A percentile compares a stretch with the other conserved stretches of the same genome.
phyloP scores from a whole-genome alignment of 257 asterid genomes.

The Petrea volubilis region DNA sequence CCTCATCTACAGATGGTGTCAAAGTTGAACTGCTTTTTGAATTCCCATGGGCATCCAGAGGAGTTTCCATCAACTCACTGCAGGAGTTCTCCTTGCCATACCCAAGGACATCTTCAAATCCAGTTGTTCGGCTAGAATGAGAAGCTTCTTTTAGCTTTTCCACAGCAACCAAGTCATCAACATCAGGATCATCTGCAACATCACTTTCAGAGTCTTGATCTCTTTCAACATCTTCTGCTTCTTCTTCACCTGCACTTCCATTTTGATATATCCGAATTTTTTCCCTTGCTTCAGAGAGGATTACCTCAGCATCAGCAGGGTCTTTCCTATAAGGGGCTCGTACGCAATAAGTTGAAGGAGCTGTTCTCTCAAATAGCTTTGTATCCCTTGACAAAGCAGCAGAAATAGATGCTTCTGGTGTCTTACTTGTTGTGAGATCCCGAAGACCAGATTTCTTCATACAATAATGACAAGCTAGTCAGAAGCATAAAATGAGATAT shows the following conservation, averaged over 20 bases:
- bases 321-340: slow-evolving; percentile 82
- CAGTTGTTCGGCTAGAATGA: slow-evolving; percentile 30
- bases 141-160: slow-evolving; percentile 37
- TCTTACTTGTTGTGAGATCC: slow-evolving; percentile 90
- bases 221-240: slow-evolving; percentile 63
- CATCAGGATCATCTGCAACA: slow-evolving; percentile 68
- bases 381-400: slow-evolving; percentile 95
- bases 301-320: slow-evolving; percentile 62
- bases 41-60: slow-evolving; percentile 23
- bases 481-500: slow-evolving; percentile 23
- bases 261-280: slow-evolving; percentile 57
- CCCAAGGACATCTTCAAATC: no score
- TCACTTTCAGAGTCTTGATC: slow-evolving; percentile 84
- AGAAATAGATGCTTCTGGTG: slow-evolving; percentile 97
- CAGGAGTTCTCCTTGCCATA: no score
- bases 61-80: slow-evolving; percentile 35
- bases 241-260: slow-evolving; percentile 59
- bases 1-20: slow-evolving; percentile 37
- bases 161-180: slow-evolving; percentile 51
- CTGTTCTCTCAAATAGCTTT: slow-evolving; percentile 90
- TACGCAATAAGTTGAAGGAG: slow-evolving; percentile 91
- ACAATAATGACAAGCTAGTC: slow-evolving; percentile 13
- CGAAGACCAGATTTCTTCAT: slow-evolving; percentile 89
- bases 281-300: slow-evolving; percentile 73
- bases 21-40: slow-evolving; percentile 21